A percentile compares a stretch with the other conserved stretches of the same genome.
phyloP scores from a whole-genome alignment of 2,329 filamentous ascomycete genomes.

The Diaporthe citrichinensis region DNA sequence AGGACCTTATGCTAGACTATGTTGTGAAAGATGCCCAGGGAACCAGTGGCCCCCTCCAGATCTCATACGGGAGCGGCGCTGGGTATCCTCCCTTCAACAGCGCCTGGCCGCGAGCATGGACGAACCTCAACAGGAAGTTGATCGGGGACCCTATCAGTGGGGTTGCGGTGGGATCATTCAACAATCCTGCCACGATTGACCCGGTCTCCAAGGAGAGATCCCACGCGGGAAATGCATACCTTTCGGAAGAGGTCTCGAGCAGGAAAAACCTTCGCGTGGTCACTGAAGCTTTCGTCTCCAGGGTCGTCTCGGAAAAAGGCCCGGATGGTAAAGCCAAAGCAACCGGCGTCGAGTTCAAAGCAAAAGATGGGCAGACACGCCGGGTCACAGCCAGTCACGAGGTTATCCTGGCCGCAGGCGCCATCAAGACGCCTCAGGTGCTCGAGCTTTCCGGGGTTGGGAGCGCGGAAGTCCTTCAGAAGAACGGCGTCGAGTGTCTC shows the following conservation, averaged over 20 bases:
- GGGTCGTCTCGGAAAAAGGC: slow-evolving; percentile 42
- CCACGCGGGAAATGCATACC: slow-evolving; percentile 41
- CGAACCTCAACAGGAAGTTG: slow-evolving; percentile 40
- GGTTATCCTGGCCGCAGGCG: slow-evolving; percentile 53
- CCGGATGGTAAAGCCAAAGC: slow-evolving; percentile 40
- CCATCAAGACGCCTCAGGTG: slow-evolving; percentile 46
- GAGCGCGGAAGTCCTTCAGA: slow-evolving; percentile 53
- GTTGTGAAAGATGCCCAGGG: slow-evolving; percentile 46
- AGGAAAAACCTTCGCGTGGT: slow-evolving; percentile 41
- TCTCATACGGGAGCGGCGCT: slow-evolving; percentile 52
- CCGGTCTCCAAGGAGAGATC: slow-evolving; percentile 39
- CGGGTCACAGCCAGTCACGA: slow-evolving; percentile 39
- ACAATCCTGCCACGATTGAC: slow-evolving; percentile 41
- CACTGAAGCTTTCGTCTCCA: slow-evolving; percentile 47
- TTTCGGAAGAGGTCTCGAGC: slow-evolving; percentile 32
- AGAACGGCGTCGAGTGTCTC: slow-evolving; percentile 51
- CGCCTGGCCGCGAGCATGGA: slow-evolving; percentile 56
- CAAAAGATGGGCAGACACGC: slow-evolving; percentile 42
- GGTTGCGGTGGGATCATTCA: slow-evolving; percentile 32
- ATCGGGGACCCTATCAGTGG: slow-evolving; percentile 35
- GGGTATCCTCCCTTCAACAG: slow-evolving; percentile 51
- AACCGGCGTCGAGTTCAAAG: slow-evolving; percentile 45
- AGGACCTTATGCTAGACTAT: slow-evolving; percentile 50
- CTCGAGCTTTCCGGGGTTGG: slow-evolving; percentile 47
- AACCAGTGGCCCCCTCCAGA: slow-evolving; percentile 53